A percentile compares a stretch with the other conserved stretches of the same genome.
phyloP scores from a whole-genome alignment of 495 filamentous ascomycete species.

The Neurospora hispaniola region DNA sequence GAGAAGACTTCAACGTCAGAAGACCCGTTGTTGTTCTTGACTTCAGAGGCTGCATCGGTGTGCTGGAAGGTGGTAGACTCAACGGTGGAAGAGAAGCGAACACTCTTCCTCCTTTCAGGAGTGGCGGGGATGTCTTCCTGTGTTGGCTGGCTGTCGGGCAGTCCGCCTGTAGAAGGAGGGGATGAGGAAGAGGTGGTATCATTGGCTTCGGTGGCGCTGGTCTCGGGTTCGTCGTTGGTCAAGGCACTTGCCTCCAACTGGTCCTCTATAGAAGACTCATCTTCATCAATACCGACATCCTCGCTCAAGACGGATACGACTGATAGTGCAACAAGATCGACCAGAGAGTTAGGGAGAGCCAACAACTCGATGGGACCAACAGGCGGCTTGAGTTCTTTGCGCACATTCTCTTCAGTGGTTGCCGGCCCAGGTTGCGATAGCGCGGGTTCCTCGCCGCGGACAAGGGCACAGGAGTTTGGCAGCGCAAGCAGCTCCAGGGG shows the following conservation, averaged over 20 bases:
- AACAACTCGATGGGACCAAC: conserved; percentile 22
- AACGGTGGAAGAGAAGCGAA: conserved; percentile 52
- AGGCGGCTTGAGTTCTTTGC: conserved; percentile 7
- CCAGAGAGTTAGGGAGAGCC: conserved; percentile 21
- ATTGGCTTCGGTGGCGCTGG: not conserved
- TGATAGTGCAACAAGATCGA: conserved; percentile 6
- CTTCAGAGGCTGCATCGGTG: conserved; percentile 19
- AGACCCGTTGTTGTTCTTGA: not conserved
- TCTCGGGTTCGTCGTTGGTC: not conserved
- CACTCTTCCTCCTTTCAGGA: conserved; percentile 43
- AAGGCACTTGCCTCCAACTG: not conserved
- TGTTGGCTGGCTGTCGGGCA: not conserved
- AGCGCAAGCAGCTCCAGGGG: conserved; percentile 19
- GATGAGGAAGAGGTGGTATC: conserved; percentile 1
- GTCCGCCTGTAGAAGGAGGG: conserved; percentile 1
- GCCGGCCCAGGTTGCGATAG: not conserved
- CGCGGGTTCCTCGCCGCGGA: not conserved
- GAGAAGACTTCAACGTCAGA: not conserved
- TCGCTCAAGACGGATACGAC: conserved; percentile 4
- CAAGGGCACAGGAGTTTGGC: conserved; percentile 11
- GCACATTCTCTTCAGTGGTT: not conserved
- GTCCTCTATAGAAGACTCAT: not conserved
- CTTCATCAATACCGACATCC: not conserved
- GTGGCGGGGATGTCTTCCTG: not conserved
- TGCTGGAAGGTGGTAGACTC: conserved; percentile 45